Evolutionary conservation across 495 filamentous ascomycete species (phyloP), one percentile per base, ranked within the genome.

Genomic region (Neurospora hispaniola): DNA sequence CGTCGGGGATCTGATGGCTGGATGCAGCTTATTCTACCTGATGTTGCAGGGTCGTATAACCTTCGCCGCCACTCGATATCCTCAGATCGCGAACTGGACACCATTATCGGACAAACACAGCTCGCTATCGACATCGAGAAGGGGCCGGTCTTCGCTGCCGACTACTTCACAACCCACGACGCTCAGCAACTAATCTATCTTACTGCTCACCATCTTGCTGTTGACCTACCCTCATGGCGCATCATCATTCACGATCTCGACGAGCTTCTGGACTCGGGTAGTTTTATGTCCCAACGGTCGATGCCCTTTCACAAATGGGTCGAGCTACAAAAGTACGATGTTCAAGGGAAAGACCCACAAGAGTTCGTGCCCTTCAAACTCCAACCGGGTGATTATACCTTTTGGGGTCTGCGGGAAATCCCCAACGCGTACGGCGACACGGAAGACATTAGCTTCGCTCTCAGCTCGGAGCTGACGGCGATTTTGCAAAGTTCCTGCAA

Each of bases 141-240:
- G 4, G 86, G 86, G 0, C 86, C 85, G 1, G 73, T 88, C 4
- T 80, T 88, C 41, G 80, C 81, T 2, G 84, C 80, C 6, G 82
- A 87, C 69, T 80, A 88, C 54, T 88, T 92, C 74, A 76, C 85
- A 7, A 82, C 86, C 7, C 74, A 82, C 35, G 84, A 86, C 10
- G 80, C 81, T 6, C 80, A 80, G 12, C 84, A 86, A 44, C 75
- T 89, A 10, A 73, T 93, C n/a, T 91, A 90, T 40, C 81, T 93
- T 77, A 84, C 85, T 9, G 89, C 86, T 3, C 90, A 93, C 75
- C 91, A 92, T 74, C 79, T 92, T 1, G 89, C 90, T 4, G 85
- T 93, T 40, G 91, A 93, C 73, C 86, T 91, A 40, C 87, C 90
- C 10, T 93, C 91, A 0, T 93, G 90, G 90, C 83, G 87, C 23